Evolutionary conservation across 805 yeast species (phyloP).

Genomic region (Danielia oregonensis): DNA sequence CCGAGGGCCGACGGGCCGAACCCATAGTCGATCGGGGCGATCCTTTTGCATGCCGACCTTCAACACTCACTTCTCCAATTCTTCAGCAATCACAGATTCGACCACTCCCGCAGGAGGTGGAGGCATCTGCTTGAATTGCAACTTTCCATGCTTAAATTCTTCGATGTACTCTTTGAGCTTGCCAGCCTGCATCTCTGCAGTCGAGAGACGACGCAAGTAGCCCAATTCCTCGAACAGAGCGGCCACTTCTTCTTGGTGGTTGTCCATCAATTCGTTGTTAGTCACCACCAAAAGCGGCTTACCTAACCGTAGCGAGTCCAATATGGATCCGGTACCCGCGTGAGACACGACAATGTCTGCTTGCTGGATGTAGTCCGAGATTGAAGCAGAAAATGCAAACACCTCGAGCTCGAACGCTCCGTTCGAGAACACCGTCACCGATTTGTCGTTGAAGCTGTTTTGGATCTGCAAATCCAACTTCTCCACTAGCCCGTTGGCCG

Average conservation of each 20-base stretch:
- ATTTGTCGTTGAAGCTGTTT: conserved; percentile 16
- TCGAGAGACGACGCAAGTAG: conserved; percentile 6
- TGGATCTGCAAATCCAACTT: conserved; percentile 9
- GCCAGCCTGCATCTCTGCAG: conserved; percentile 7
- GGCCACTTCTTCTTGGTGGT: conserved; percentile 17
- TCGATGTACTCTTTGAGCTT: conserved; percentile 5
- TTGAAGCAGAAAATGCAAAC: conserved; percentile 27
- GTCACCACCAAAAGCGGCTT: conserved; percentile 67
- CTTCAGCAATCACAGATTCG: conserved; percentile 7
- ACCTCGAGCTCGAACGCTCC: conserved; percentile 15
- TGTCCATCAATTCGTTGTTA: conserved; percentile 57
- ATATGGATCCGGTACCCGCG: conserved; percentile 88
- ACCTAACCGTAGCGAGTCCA: conserved; percentile 61
- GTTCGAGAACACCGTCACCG: conserved; percentile 8
- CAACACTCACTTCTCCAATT: conserved; percentile 3
- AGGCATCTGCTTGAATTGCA: conserved; percentile 7
- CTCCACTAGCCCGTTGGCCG: conserved; percentile 7
- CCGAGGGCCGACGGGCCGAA: no score
- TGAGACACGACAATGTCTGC: conserved; percentile 75
- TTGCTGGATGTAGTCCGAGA: conserved; percentile 33
- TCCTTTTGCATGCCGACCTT: no score
- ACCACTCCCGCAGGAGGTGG: conserved; percentile 10
- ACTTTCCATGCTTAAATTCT: conserved; percentile 6
- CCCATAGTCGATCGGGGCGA: no score
- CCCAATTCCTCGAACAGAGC: conserved; percentile 10